phyloP scores from a whole-genome alignment of 306 rosid species.

The Vigna unguiculata region DNA sequence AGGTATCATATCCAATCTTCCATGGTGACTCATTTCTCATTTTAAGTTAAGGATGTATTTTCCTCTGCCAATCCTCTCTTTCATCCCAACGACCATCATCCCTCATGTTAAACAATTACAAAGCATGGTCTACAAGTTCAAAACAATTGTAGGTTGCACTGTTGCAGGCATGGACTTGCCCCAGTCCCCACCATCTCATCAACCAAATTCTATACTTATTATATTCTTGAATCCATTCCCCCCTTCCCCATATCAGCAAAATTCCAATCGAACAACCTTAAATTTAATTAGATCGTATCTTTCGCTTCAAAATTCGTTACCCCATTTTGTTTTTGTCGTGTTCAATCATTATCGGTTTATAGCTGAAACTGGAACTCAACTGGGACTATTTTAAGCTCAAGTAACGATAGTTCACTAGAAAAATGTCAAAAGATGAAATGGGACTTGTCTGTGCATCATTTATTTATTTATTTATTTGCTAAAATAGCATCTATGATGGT shows the following conservation, averaged over 20 bases:
- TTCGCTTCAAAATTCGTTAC: not conserved
- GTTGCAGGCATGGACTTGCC: not conserved
- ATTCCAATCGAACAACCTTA: not conserved
- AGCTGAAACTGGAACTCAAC: not conserved
- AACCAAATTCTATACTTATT: not conserved
- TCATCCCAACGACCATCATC: not conserved
- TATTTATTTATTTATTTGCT: not conserved
- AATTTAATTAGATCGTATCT: not conserved
- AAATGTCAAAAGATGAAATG: not conserved
- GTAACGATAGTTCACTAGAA: not conserved
- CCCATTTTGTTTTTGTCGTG: not conserved
- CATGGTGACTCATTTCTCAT: not conserved
- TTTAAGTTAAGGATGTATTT: not conserved
- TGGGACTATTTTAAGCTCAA: not conserved
- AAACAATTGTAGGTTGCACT: not conserved
- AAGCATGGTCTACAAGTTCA: not conserved
- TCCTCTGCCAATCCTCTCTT: not conserved
- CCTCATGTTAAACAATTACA: not conserved
- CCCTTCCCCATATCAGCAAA: not conserved
- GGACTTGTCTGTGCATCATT: not conserved
- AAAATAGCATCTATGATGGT: constrained; percentile 4
- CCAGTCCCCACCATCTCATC: not conserved
- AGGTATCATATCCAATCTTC: not conserved
- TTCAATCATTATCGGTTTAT: not conserved
- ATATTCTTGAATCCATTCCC: not conserved